Percentiles rank a stretch among this genome's conserved stretches.
phyloP scores from a whole-genome alignment of 2,329 filamentous ascomycete genomes.

The Cephalotrichum gorgonifer region DNA sequence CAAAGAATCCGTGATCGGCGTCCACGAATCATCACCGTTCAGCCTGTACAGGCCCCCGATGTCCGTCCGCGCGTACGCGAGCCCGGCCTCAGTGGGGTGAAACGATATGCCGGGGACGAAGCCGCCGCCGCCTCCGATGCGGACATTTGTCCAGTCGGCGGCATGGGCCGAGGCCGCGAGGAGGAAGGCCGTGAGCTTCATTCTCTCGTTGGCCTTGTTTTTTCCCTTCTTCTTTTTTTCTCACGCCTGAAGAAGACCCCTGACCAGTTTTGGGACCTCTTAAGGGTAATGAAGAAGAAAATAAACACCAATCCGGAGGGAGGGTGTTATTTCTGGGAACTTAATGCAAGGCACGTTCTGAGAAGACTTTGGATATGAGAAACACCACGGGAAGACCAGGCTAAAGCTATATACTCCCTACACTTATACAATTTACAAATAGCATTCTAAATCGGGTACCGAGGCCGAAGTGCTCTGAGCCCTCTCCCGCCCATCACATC shows the following conservation, averaged over 20 bases:
- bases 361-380: neutral
- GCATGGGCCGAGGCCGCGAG: slow-evolving; percentile 17
- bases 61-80: slow-evolving; percentile 46
- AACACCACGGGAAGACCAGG: neutral
- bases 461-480: neutral
- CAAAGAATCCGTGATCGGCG: slow-evolving; percentile 36
- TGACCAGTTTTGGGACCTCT: too few relatives aligned
- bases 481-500: neutral
- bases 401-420: neutral
- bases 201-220: neutral
- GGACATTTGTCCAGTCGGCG: slow-evolving; percentile 36
- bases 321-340: neutral
- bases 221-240: neutral
- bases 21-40: slow-evolving; percentile 45
- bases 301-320: too few relatives aligned
- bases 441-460: too few relatives aligned
- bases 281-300: too few relatives aligned
- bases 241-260: too few relatives aligned
- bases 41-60: slow-evolving; percentile 47
- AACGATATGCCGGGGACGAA: slow-evolving; percentile 48
- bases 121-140: slow-evolving; percentile 45
- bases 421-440: neutral
- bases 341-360: too few relatives aligned
- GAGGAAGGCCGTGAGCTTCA: neutral
- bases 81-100: slow-evolving; percentile 36